phyloP scores from a whole-genome alignment of 2,329 filamentous ascomycete genomes.

The Colletotrichum cuscutae region DNA sequence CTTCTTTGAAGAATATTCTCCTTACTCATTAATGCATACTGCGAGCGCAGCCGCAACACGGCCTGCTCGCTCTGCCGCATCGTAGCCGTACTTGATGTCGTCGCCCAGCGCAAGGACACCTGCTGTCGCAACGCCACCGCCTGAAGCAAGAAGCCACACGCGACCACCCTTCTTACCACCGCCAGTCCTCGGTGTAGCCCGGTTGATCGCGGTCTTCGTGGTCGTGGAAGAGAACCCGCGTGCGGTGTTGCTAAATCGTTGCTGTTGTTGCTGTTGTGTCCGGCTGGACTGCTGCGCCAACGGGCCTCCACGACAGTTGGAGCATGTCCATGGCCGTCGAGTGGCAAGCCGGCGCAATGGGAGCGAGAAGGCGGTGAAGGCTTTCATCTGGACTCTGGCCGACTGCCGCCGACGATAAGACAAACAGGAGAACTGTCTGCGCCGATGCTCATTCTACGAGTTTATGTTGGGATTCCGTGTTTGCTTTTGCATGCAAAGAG shows the following conservation, averaged over 20 bases:
- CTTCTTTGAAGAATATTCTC: neutral
- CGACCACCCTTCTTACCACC: constrained; percentile 35
- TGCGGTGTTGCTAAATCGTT: constrained; percentile 34
- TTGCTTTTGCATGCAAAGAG: neutral
- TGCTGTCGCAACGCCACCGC: constrained; percentile 60
- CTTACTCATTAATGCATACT: constrained; percentile 89
- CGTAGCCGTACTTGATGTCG: constrained; percentile 81
- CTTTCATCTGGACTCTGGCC: constrained; percentile 51
- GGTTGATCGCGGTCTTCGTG: constrained; percentile 11
- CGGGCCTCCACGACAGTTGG: constrained; percentile 49
- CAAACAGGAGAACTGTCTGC: constrained; percentile 17
- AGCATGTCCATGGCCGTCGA: constrained; percentile 57
- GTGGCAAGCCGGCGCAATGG: constrained; percentile 51
- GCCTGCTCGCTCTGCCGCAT: constrained; percentile 79
- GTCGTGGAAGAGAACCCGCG: constrained; percentile 44
- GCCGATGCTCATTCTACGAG: constrained; percentile 31
- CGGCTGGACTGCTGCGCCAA: constrained; percentile 46
- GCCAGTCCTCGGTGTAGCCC: constrained; percentile 1
- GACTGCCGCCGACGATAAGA: constrained; percentile 28
- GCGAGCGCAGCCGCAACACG: constrained; percentile 80
- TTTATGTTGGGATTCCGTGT: neutral
- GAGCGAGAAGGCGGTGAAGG: constrained; percentile 48
- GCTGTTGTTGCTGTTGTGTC: constrained; percentile 40
- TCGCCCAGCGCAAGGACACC: constrained; percentile 66
- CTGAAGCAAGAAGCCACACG: constrained; percentile 59